A percentile compares a stretch with the other conserved stretches of the same genome.
phyloP scores from a whole-genome alignment of 768 basidiomycete species.

The Russula compacta region DNA sequence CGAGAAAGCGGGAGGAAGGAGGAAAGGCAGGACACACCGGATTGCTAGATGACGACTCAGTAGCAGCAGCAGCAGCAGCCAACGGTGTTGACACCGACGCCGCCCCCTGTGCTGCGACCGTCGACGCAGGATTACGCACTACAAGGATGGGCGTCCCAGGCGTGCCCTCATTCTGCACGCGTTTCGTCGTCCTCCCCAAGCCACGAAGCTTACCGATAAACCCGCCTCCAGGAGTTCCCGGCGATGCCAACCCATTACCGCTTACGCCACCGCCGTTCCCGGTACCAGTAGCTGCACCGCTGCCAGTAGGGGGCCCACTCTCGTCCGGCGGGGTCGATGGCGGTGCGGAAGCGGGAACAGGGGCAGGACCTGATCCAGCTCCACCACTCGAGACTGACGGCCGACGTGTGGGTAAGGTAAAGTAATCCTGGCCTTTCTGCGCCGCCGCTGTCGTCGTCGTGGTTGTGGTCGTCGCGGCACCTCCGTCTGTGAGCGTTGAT shows the following conservation, averaged over 20 bases:
- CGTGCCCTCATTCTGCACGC: constrained; percentile 26
- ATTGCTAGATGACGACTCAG: not conserved
- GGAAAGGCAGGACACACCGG: not conserved
- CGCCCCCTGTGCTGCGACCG: not conserved
- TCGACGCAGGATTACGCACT: not conserved
- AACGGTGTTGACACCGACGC: not conserved
- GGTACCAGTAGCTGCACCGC: not conserved
- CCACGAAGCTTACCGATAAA: constrained; percentile 76
- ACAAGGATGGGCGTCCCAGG: constrained; percentile 11
- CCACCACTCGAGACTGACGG: constrained; percentile 35
- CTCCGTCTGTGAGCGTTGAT: constrained; percentile 3
- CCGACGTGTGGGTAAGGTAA: constrained; percentile 38
- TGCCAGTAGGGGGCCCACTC: constrained; percentile 10
- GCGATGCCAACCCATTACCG: not conserved
- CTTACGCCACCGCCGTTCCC: not conserved
- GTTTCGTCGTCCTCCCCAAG: constrained; percentile 53
- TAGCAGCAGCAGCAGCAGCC: not conserved
- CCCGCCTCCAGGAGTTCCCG: constrained; percentile 33
- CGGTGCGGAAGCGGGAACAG: constrained; percentile 18
- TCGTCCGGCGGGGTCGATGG: constrained; percentile 35
- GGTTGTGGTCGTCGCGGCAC: not conserved
- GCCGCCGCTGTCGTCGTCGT: not conserved
- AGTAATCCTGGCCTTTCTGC: constrained; percentile 40
- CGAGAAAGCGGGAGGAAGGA: not conserved
- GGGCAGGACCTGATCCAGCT: constrained; percentile 26